phyloP scores from a whole-genome alignment of 1,284 basidiomycete species.

The Spongispora temasekensis region DNA sequence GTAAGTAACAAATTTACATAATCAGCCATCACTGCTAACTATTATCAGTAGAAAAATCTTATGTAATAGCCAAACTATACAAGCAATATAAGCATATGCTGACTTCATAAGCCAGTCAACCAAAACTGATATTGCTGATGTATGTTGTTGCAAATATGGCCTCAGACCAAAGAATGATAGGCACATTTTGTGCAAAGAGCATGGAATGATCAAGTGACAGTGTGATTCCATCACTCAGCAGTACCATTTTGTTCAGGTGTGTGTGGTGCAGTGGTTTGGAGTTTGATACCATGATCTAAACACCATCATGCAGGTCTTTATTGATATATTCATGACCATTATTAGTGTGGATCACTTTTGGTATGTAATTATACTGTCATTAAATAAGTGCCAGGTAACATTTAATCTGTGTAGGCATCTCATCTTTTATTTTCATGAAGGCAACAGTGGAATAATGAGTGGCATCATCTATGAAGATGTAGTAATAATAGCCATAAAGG shows the following conservation, averaged over 20 bases:
- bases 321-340: conserved; percentile 1
- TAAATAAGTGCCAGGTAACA: not conserved
- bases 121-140: too few relatives aligned
- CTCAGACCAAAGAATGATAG: not conserved
- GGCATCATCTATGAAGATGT: too few relatives aligned
- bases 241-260: not conserved
- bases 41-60: too few relatives aligned
- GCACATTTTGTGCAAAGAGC: not conserved
- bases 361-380: not conserved
- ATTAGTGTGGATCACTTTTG: not conserved
- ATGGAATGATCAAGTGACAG: not conserved
- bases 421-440: not conserved
- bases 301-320: not conserved
- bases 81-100: too few relatives aligned
- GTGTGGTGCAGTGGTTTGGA: not conserved
- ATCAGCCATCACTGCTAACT: too few relatives aligned
- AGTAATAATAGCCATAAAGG: not conserved
- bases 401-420: not conserved
- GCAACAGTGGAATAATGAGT: too few relatives aligned
- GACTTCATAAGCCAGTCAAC: too few relatives aligned
- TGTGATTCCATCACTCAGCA: not conserved
- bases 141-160: too few relatives aligned
- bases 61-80: too few relatives aligned
- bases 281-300: not conserved
- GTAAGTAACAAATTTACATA: too few relatives aligned